Percentiles rank a stretch among this genome's conserved stretches.
Conservation (phyloP, 148 eudicot genomes). For the Pharnaceum exiguum region DNA sequence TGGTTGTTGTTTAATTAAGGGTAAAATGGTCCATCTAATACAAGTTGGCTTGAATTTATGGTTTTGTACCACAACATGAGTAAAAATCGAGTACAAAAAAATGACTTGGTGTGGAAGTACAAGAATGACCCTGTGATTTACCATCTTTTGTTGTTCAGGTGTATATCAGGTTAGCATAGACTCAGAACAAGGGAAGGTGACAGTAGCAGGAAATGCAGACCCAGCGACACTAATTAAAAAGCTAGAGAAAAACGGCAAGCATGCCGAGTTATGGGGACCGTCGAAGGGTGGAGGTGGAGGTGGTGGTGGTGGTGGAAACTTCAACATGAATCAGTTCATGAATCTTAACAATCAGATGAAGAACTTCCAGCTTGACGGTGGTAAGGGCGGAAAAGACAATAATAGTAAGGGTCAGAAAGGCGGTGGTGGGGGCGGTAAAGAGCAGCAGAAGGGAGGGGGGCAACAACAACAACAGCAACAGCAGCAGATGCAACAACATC, state of each 20-base stretch:
- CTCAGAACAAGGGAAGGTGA: conserved; percentile 76
- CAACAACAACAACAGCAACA: conserved; percentile 11
- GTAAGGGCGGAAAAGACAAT: conserved; percentile 29
- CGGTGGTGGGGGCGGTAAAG: conserved; percentile 24
- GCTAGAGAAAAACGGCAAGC: conserved; percentile 75
- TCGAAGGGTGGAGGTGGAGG: too few relatives aligned
- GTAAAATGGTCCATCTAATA: too few relatives aligned
- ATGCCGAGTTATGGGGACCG: conserved; percentile 68
- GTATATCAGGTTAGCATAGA: conserved; percentile 50
- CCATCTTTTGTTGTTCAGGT: conserved; percentile 29
- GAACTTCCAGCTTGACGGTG: conserved; percentile 46
- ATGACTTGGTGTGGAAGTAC: too few relatives aligned
- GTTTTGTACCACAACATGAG: too few relatives aligned
- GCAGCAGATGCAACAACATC: conserved; percentile 1
- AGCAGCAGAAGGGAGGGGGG: conserved; percentile 21
- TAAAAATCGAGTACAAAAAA: too few relatives aligned
- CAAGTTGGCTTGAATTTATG: too few relatives aligned
- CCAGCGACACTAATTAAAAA: conserved; percentile 54
- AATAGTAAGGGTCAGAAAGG: conserved; percentile 28
- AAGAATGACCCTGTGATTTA: background rate
- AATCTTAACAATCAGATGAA: conserved; percentile 46
- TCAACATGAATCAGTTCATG: conserved; percentile 14
- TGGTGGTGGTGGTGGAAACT: too few relatives aligned
- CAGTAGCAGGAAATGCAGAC: conserved; percentile 71
- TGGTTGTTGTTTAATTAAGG: too few relatives aligned